Conservation (phyloP, 1,284 basidiomycete genomes). For the Ceratobasidium sp. region DNA sequence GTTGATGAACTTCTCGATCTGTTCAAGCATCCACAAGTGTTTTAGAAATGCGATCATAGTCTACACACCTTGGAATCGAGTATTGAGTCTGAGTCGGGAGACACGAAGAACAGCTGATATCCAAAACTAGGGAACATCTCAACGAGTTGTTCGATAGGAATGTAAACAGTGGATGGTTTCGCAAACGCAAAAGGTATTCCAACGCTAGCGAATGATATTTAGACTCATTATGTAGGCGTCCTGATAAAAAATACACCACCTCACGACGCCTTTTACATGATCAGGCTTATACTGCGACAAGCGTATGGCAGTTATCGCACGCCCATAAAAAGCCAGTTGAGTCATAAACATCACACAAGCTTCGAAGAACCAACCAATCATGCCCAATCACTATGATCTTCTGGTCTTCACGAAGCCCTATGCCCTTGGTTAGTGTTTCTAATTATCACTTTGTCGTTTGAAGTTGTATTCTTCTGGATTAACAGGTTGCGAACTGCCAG, state of each 20-base stretch:
- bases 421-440: constrained; percentile 2
- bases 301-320: constrained; percentile 18
- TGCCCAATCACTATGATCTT: constrained; percentile 29
- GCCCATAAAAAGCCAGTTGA: background rate
- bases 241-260: background rate
- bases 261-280: constrained; percentile 24
- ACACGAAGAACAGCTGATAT: constrained; percentile 32
- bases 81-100: constrained; percentile 4
- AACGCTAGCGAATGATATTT: background rate
- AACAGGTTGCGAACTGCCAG: constrained; percentile 25
- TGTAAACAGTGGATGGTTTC: background rate
- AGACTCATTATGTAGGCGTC: no score
- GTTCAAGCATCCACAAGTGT: background rate
- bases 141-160: background rate
- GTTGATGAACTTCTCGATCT: constrained; percentile 20
- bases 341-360: background rate
- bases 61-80: constrained; percentile 31
- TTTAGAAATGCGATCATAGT: background rate
- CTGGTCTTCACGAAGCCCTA: constrained; percentile 18
- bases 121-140: constrained; percentile 15
- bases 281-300: constrained; percentile 28
- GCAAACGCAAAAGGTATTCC: constrained; percentile 3
- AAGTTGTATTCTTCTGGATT: constrained; percentile 29
- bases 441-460: constrained; percentile 21
- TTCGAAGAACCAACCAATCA: constrained; percentile 6